Evolutionary conservation across 371 early-diverging fungal species (phyloP), one percentile per base, ranked within the genome.

Genomic region (Mycotypha africana): DNA sequence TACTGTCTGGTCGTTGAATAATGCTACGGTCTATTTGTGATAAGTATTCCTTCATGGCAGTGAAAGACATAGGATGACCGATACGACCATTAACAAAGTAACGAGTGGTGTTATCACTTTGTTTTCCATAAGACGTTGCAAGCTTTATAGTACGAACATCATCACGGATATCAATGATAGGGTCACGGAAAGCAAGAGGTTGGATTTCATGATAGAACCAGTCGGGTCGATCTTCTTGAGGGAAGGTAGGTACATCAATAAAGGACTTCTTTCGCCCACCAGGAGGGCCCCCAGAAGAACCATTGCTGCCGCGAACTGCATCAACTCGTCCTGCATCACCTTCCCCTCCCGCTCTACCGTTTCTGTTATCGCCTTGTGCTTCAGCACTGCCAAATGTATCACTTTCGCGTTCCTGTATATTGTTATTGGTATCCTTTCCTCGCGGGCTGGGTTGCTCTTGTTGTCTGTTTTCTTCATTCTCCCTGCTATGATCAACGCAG

Each of bases 81-180:
- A 50, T 9, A 17, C 67, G 52, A 4, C 56, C 51, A 42, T 67
- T 71, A 19, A 71, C 59, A 17, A 51, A 20, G 22, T 67, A 71
- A 4, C 63, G 58, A 1, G 67, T 54, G 1, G 51, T 46, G 8
- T 53, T 58, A 34, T 57, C 62, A 3, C 31, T 9, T 24, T 42
- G 32, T 16, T 45, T 54, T 2, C 12, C 22, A 3, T 41, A 21
- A 3, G 28, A 43, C 1, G 67, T 37, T 2, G 58, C 40, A 9
- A 71, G 28, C 11, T 56, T 44, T 22, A 71, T 54, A 0, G 53
- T 58, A 16, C 65, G 52, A 7, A 55, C 51, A 4, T 64, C 26
- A 3, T 19, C 44, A 14, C n/a, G 11, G 23, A 36, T 22, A 25
- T 65, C 60, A 3, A 56, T 11, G 14, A 60, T 43, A 2, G 59